phyloP scores from a whole-genome alignment of 306 rosid genomes.

The Abrus precatorius region DNA sequence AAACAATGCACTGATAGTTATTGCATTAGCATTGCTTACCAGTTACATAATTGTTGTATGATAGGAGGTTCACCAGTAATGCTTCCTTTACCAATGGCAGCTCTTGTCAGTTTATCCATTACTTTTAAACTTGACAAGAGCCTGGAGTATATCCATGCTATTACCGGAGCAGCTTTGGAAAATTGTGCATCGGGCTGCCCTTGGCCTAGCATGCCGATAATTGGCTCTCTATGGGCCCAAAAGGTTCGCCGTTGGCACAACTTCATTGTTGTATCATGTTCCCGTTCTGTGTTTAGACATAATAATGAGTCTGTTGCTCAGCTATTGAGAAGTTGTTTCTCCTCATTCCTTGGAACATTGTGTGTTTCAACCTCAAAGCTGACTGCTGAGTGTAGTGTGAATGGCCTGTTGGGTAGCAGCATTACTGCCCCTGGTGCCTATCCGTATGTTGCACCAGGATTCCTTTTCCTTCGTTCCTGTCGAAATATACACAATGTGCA shows the following conservation, averaged over 20 bases:
- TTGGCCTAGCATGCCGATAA: conserved; percentile 80
- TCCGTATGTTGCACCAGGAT: conserved; percentile 75
- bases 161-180: conserved; percentile 80
- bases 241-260: conserved; percentile 88
- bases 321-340: conserved; percentile 82
- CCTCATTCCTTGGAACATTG: conserved; percentile 66
- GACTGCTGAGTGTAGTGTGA: conserved; percentile 60
- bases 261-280: conserved; percentile 74
- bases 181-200: conserved; percentile 77
- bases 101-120: conserved; percentile 84
- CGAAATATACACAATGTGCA: conserved; percentile 61
- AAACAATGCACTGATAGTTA: conserved; percentile 34
- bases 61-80: conserved; percentile 62
- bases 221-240: conserved; percentile 85
- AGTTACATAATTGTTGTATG: conserved; percentile 43
- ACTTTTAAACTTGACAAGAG: conserved; percentile 82
- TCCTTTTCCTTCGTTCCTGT: conserved; percentile 76
- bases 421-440: conserved; percentile 49
- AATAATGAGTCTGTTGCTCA: conserved; percentile 71
- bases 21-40: conserved; percentile 43
- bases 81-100: conserved; percentile 91
- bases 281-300: conserved; percentile 74
- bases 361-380: conserved; percentile 52
- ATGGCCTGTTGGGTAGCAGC: conserved; percentile 73
- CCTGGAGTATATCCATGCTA: conserved; percentile 69